Evolutionary conservation across 23 red algal species (phyloP).

Genomic region (Gracilaria domingensis): DNA sequence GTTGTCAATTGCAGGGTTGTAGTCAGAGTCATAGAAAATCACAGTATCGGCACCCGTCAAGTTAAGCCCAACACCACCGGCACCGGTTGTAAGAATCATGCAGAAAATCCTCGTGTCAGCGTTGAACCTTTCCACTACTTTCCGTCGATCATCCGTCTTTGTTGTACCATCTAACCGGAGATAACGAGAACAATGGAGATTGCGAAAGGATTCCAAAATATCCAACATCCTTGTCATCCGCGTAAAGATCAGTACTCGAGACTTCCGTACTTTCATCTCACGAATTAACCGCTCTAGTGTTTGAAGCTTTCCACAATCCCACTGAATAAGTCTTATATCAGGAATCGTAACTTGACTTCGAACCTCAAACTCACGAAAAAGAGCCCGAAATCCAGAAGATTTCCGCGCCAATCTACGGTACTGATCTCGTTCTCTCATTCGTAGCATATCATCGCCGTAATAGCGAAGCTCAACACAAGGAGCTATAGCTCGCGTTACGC

Average conservation of each 20-base stretch:
- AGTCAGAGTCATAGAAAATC: conserved; percentile 97
- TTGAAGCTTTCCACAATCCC: conserved; percentile 98
- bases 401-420: background rate
- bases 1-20: conserved; percentile 96
- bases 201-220: conserved; percentile 92
- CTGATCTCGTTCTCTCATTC: conserved; percentile 1
- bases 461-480: conserved; percentile 55
- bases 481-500: conserved; percentile 33
- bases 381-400: conserved; percentile 10
- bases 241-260: conserved; percentile 93
- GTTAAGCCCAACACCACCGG: conserved; percentile 94
- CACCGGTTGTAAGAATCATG: conserved; percentile 91
- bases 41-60: conserved; percentile 95
- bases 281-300: conserved; percentile 71
- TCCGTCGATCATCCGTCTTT: conserved; percentile 84
- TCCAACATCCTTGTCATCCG: conserved; percentile 97
- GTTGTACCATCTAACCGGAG: conserved; percentile 94
- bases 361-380: conserved; percentile 69
- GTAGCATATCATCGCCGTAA: conserved; percentile 43
- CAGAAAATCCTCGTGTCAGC: conserved; percentile 80
- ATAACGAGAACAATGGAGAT: conserved; percentile 80
- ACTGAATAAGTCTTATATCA: conserved; percentile 89
- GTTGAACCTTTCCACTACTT: conserved; percentile 93
- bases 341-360: conserved; percentile 77
- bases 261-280: conserved; percentile 63